A percentile compares a stretch with the other conserved stretches of the same genome.
These are phyloP conservation scores for Gymnopus androsaceus DNA, from an alignment of 1,284 basidiomycete genomes.

Conservation along the genomic window DNA sequence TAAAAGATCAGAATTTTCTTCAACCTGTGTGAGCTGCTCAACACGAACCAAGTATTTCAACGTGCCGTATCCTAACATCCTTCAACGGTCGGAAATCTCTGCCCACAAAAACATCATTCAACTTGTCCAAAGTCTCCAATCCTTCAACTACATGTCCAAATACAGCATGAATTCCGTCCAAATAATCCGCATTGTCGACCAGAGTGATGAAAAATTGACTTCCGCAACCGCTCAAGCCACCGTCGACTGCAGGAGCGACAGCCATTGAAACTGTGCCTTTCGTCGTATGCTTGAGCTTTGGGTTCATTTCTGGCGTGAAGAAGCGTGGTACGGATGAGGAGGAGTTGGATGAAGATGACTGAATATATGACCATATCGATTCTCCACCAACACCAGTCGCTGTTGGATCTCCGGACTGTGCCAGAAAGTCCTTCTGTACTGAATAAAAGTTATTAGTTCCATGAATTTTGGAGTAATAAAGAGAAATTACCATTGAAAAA, in stretches of 20 bases:
- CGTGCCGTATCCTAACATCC: slow-evolving; percentile 91
- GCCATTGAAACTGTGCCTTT: slow-evolving; percentile 96
- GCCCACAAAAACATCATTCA: slow-evolving; percentile 91
- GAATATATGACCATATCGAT: slow-evolving; percentile 77
- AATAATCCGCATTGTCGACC: slow-evolving; percentile 87
- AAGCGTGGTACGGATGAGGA: slow-evolving; percentile 58
- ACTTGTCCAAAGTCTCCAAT: slow-evolving; percentile 86
- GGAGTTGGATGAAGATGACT: slow-evolving; percentile 50
- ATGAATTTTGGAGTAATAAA: background rate
- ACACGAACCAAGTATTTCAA: slow-evolving; percentile 91
- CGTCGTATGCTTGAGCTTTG: slow-evolving; percentile 81
- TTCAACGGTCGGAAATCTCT: slow-evolving; percentile 88
- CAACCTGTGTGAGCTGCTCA: slow-evolving; percentile 29
- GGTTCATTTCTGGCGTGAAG: slow-evolving; percentile 81
- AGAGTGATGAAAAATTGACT: slow-evolving; percentile 97
- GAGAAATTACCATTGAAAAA: slow-evolving; percentile 88
- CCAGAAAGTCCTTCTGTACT: slow-evolving; percentile 97
- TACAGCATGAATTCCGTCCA: slow-evolving; percentile 94
- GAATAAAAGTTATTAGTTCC: slow-evolving; percentile 15
- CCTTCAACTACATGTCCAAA: slow-evolving; percentile 97
- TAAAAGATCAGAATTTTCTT: slow-evolving; percentile 29
- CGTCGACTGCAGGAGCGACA: slow-evolving; percentile 74
- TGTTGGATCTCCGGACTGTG: slow-evolving; percentile 93
- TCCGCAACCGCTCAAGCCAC: slow-evolving; percentile 79
- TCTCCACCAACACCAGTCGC: slow-evolving; percentile 93